Base-by-base conservation (phyloP, 495 filamentous ascomycete genomes). In the Daldinia decipiens region DNA sequence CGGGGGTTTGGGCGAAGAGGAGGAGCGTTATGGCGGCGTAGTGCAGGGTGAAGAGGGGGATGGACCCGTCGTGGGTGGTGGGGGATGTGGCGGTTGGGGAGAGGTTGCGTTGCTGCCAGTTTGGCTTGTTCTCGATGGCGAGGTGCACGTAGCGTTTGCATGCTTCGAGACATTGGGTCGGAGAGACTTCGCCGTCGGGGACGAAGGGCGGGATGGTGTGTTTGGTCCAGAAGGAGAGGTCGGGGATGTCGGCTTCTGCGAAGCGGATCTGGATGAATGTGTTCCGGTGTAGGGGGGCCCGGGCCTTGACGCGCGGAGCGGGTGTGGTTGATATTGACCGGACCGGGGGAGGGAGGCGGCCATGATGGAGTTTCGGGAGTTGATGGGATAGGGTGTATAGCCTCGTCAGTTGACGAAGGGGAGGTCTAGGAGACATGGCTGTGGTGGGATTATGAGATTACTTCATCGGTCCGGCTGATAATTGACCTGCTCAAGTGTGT, bases 171-270 rank as follows among this genome's bases (percentile, higher is more conserved):
- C 72, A 76, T 13, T 67, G 67, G 2, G 72, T 55, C 1, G 76
- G 51, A 9, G 68, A 71, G 5, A 80, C 60, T 39, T 55, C 50
- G 59, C 47, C 39, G 7, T 74, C 69, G 3, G 58, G 52, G 47
- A 74, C 65, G 0, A 66, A 38, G 7, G 56, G 58, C 1, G 26
- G 31, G 13, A 9, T 2, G 19, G 36, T 52, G 11, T 54, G 21
- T 1, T 29, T 9, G 1, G 51, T 40, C 78, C 77, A 82, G 53
- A 77, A 74, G 17, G 54, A 29, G 3, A 71, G 36, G 1, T 55
- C 60, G 6, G 81, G 80, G 7, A 79, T 31, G 15, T 80, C 75
- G 32, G 55, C 51, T n/a, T 40, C 11, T 1, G 67, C 47, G 57
- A 81, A 77, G 7, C 31, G 47, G 24, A 50, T 43, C 7, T 60